Base-by-base conservation (phyloP, 495 filamentous ascomycete genomes). In the Hamigera avellanea region DNA sequence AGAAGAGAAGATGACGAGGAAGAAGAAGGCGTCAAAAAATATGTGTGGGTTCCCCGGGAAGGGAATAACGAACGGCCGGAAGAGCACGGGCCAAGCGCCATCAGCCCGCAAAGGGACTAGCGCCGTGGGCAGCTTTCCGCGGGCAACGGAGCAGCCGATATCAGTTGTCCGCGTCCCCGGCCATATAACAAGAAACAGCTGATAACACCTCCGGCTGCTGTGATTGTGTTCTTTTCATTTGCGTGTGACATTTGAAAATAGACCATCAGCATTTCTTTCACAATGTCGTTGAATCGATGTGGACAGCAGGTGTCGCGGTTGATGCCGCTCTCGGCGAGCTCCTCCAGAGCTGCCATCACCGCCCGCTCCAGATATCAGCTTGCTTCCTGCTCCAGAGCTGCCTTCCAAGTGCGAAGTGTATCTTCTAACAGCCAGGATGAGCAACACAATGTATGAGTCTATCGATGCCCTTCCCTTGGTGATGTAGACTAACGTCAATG, bases 231-330 rank as follows among this genome's bases (percentile, higher is more conserved):
- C n/a, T n/a, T n/a, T n/a, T n/a, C n/a, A n/a, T n/a, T n/a, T n/a
- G n/a, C n/a, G n/a, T n/a, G n/a, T n/a, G n/a, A n/a, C n/a, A n/a
- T n/a, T n/a, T n/a, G n/a, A n/a, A n/a, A n/a, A n/a, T n/a, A n/a
- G n/a, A n/a, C n/a, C n/a, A n/a, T n/a, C n/a, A n/a, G n/a, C n/a
- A n/a, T n/a, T n/a, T n/a, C n/a, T n/a, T n/a, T n/a, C 49, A 52
- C 40, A 33, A 66, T 68, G 64, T 54, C 50, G 42, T 44, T 63
- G 43, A 48, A 59, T 51, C 64, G 61, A 35, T 66, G 59, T 50
- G 54, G 56, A 42, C 59, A 62, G 25, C 57, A 54, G 33, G 56
- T 59, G 36, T 60, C 57, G 44, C 62, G 61, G 35, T 40, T 53
- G 39, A 43, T 66, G 40, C 56, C 54, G 45, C 48, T 63, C 19